phyloP scores from a whole-genome alignment of 345 rosid species.

The Eutrema japonicum region DNA sequence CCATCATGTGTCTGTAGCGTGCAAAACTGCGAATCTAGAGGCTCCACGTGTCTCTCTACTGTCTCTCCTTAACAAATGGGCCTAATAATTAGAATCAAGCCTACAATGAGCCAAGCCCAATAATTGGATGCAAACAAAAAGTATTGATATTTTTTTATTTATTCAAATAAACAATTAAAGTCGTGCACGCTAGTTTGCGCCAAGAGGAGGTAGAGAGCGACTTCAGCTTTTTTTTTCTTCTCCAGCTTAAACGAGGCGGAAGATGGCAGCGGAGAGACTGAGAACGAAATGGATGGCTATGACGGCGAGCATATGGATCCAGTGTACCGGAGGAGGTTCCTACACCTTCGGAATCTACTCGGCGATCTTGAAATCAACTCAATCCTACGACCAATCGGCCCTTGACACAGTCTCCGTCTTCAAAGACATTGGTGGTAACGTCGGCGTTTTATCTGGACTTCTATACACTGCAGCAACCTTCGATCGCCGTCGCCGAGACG shows the following conservation, averaged over 20 bases:
- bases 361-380: conserved; percentile 60
- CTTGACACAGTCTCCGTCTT: conserved; percentile 75
- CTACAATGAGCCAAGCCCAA: background rate
- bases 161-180: background rate
- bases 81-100: background rate
- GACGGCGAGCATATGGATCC: conserved; percentile 80
- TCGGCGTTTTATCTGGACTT: conserved; percentile 65
- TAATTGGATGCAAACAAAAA: background rate
- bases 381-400: conserved; percentile 70
- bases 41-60: conserved; percentile 16
- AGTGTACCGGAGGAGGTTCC: conserved; percentile 61
- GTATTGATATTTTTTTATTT: background rate
- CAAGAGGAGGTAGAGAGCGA: background rate
- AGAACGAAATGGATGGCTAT: conserved; percentile 63
- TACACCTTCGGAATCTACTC: conserved; percentile 83
- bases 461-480: conserved; percentile 51
- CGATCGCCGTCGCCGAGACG: background rate
- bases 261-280: conserved; percentile 25
- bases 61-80: background rate
- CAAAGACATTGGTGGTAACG: conserved; percentile 71
- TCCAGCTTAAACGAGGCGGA: conserved; percentile 8
- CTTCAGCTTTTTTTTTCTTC: background rate
- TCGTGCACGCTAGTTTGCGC: conserved; percentile 31
- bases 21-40: background rate
- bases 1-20: conserved; percentile 20